Evolutionary conservation across 495 filamentous ascomycete genomes (phyloP), one percentile per base, ranked within the genome.

Genomic region (Penicillium arizonense): DNA sequence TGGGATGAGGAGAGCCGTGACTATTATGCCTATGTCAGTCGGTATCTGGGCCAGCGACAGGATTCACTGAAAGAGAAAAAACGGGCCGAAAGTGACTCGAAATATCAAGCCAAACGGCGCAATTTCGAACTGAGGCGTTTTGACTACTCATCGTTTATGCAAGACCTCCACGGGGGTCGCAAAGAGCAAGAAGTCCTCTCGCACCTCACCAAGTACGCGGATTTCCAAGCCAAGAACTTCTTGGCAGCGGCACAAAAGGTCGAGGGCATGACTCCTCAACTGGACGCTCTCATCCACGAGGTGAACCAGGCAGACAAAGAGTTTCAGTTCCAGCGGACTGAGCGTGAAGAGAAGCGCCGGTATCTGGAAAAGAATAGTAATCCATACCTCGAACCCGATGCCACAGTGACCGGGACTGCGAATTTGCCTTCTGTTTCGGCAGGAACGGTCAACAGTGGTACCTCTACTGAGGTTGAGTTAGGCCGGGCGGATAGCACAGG

Each of bases 81-180:
- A 73, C 86, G 91, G 47, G 85, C 79, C 13, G 90, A 99, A 57
- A 96, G 90, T 63, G 94, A 99, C 62, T 85, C 87, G 18, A 99
- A 99, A 59, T 99, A 99, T 67, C 93, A 99, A 67, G 84, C 80
- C 2, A 97, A 96, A 65, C 85, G 93, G 45, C 86, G 87, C 34
- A 96, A 89, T 53, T 99, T 97, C 58, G 94, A 99, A 71, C 76
- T 99, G 35, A 97, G 91, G 72, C 87, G 95, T 9, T 99, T 99
- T 53, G 94, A 99, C 71, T 99, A 99, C 69, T 97, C 91, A 14
- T 96, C 91, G 10, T 99, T 97, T 66, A 96, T 99, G 91, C 92
- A 97, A 54, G 94, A 99, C 74, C 78, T 99, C 10, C 94, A 97
- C 60, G 94, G 94, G 21, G 94, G 94, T 26, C 88, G 94, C 52